Conservation (phyloP, 2,329 filamentous ascomycete genomes). For the Stagonosporopsis vannaccii region DNA sequence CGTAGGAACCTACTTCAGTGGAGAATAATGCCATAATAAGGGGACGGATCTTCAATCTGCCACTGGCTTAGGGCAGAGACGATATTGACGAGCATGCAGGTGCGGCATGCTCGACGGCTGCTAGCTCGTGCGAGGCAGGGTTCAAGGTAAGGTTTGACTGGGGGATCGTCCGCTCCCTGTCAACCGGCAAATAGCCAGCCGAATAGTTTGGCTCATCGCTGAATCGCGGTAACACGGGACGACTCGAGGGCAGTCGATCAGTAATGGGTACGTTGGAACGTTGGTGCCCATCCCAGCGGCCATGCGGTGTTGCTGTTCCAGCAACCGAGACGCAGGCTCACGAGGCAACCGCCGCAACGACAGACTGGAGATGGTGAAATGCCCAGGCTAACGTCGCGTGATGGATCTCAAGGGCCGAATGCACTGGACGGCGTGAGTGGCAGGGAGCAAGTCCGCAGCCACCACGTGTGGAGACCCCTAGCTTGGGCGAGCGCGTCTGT, state of each 20-base stretch:
- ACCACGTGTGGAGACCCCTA: conserved; percentile 30
- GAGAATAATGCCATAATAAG: conserved; percentile 13
- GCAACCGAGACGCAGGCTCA: background rate
- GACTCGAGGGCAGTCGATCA: conserved; percentile 13
- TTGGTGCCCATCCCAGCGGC: conserved; percentile 1
- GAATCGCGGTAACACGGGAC: conserved; percentile 14
- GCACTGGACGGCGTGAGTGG: conserved; percentile 3
- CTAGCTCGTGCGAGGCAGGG: conserved; percentile 26
- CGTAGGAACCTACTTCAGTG: conserved; percentile 2
- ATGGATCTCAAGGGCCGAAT: conserved; percentile 18
- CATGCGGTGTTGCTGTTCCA: conserved; percentile 2
- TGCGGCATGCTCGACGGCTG: conserved; percentile 26
- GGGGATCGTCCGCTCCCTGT: conserved; percentile 18
- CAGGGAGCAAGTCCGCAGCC: conserved; percentile 21
- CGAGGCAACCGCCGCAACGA: background rate
- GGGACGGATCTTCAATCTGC: conserved; percentile 28
- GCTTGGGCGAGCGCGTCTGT: conserved; percentile 23
- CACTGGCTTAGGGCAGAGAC: conserved; percentile 7
- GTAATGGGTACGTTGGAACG: background rate
- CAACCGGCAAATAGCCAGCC: conserved; percentile 25
- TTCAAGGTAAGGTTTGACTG: conserved; percentile 21
- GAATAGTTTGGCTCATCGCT: conserved; percentile 8
- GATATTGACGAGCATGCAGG: conserved; percentile 26
- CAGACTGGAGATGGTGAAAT: background rate
- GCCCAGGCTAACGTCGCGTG: conserved; percentile 22